phyloP scores from a whole-genome alignment of 257 asterid species.

The Solanum clarkiae region DNA sequence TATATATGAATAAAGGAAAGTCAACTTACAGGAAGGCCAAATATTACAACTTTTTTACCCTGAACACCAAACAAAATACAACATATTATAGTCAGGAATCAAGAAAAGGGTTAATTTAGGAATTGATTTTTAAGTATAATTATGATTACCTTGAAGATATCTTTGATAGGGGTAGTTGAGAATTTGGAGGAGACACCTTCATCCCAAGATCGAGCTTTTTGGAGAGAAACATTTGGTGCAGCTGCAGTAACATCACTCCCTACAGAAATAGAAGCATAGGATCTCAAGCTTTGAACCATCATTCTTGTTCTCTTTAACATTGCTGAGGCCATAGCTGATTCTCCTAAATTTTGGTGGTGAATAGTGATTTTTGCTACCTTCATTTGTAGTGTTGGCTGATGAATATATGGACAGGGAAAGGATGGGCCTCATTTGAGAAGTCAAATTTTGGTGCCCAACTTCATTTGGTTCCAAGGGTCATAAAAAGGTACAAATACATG shows the following conservation, averaged over 20 bases:
- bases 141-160: constrained; percentile 61
- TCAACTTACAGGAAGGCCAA: constrained; percentile 89
- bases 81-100: not conserved
- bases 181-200: constrained; percentile 90
- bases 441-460: not conserved
- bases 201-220: constrained; percentile 92
- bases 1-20: not conserved
- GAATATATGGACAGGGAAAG: not conserved
- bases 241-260: constrained; percentile 64
- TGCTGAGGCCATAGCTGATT: constrained; percentile 34
- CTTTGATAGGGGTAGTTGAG: constrained; percentile 55
- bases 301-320: constrained; percentile 39
- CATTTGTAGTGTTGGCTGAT: not conserved
- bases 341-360: not conserved
- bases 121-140: not conserved
- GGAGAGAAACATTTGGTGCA: constrained; percentile 68
- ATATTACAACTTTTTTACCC: constrained; percentile 88
- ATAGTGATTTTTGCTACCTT: not conserved
- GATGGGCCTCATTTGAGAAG: not conserved
- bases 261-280: constrained; percentile 68
- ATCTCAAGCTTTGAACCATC: constrained; percentile 30
- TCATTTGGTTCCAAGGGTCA: not conserved
- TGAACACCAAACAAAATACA: constrained; percentile 20
- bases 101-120: not conserved
- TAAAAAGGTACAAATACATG: too few relatives aligned